Conservation (phyloP, 2,329 filamentous ascomycete species). For the Claviceps purpurea region DNA sequence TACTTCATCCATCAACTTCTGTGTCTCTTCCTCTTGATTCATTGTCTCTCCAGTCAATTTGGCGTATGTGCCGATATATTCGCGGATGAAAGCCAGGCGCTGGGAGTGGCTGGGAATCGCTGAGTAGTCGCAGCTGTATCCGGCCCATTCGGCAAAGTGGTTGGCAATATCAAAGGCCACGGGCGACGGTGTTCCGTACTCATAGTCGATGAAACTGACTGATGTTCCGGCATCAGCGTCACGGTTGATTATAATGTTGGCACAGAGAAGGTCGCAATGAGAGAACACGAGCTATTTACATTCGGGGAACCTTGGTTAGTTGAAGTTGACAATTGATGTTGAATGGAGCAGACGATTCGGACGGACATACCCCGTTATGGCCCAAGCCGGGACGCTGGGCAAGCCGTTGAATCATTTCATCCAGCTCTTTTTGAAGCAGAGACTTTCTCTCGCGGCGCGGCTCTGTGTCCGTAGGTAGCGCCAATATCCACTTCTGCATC, state of each 20-base stretch:
- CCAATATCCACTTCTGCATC: conserved; percentile 89
- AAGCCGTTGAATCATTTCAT: conserved; percentile 54
- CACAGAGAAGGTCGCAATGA: conserved; percentile 90
- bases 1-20: conserved; percentile 64
- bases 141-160: conserved; percentile 97
- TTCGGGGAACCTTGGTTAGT: conserved; percentile 5
- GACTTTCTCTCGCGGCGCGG: conserved; percentile 54
- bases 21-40: conserved; percentile 48
- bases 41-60: conserved; percentile 29
- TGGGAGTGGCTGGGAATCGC: conserved; percentile 67
- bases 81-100: conserved; percentile 65
- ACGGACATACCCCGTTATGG: conserved; percentile 50
- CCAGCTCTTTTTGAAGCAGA: conserved; percentile 60
- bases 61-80: conserved; percentile 70
- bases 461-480: conserved; percentile 61
- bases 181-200: conserved; percentile 88
- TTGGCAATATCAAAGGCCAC: conserved; percentile 95
- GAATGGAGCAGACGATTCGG: not conserved
- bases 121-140: conserved; percentile 85
- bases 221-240: conserved; percentile 22
- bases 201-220: conserved; percentile 86
- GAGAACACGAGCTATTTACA: conserved; percentile 64
- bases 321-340: not conserved
- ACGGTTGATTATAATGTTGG: conserved; percentile 77
- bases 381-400: conserved; percentile 68